Evolutionary conservation across 192 early-diverging fungal species (phyloP).

Genomic region (Coemansia sp.): DNA sequence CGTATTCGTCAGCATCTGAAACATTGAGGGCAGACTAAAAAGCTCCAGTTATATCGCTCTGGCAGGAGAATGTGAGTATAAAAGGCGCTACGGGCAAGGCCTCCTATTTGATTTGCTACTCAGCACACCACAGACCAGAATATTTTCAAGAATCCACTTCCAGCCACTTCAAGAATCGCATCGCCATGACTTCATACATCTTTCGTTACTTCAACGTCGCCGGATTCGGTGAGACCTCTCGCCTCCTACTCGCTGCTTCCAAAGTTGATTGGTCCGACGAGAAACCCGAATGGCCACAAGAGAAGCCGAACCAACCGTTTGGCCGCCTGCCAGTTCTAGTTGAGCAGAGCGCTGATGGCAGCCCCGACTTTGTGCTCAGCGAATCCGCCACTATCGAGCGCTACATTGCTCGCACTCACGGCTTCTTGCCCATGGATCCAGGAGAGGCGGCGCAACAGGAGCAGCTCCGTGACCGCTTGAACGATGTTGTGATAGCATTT

Average conservation of each 20-base stretch:
- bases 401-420: constrained; percentile 54
- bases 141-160: background rate
- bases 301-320: constrained; percentile 33
- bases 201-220: constrained; percentile 31
- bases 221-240: constrained; percentile 25
- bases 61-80: background rate
- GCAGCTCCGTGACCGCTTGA: constrained; percentile 15
- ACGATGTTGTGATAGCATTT: constrained; percentile 1
- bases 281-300: constrained; percentile 31
- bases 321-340: constrained; percentile 35
- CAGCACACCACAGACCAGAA: background rate
- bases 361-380: constrained; percentile 27
- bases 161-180: too few relatives aligned
- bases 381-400: constrained; percentile 56
- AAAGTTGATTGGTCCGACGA: constrained; percentile 40
- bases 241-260: constrained; percentile 35
- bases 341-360: constrained; percentile 19
- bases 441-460: constrained; percentile 33
- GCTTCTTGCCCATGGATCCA: constrained; percentile 27
- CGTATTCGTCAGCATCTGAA: background rate
- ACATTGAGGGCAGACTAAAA: background rate
- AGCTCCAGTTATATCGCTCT: background rate
- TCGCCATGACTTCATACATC: constrained; percentile 18
- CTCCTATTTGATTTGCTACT: background rate
- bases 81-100: background rate